These are phyloP conservation scores for Lachancea lanzarotensis DNA, from an alignment of 805 yeast genomes.

Conservation along the genomic window DNA sequence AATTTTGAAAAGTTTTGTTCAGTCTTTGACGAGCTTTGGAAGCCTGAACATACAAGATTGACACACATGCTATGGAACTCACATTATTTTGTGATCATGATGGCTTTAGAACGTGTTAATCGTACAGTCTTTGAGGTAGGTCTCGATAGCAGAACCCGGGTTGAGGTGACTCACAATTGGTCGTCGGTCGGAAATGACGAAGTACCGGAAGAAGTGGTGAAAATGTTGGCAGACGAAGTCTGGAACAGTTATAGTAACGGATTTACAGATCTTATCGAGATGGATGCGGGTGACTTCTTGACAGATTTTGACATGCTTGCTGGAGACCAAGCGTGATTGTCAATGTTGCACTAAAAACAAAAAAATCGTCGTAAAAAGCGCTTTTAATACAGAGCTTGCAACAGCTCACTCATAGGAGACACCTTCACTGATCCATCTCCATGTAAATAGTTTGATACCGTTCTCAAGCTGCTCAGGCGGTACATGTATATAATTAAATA, in stretches of 20 bases:
- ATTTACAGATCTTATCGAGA: slow-evolving; percentile 15
- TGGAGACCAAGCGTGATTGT: background rate
- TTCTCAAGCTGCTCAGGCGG: too few relatives aligned
- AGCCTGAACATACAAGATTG: slow-evolving; percentile 4
- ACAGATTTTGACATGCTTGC: slow-evolving; percentile 7
- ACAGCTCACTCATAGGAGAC: too few relatives aligned
- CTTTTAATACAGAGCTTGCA: too few relatives aligned
- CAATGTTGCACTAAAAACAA: too few relatives aligned
- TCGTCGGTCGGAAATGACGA: slow-evolving; percentile 11
- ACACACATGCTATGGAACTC: slow-evolving; percentile 5
- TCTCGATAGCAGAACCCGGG: slow-evolving; percentile 15
- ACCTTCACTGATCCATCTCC: too few relatives aligned
- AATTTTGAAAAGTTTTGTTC: slow-evolving; percentile 12
- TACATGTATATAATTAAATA: too few relatives aligned
- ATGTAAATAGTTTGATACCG: too few relatives aligned
- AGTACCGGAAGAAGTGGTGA: slow-evolving; percentile 11
- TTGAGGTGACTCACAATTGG: slow-evolving; percentile 14
- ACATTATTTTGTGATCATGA: slow-evolving; percentile 6
- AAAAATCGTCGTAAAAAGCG: too few relatives aligned
- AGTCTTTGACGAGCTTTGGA: slow-evolving; percentile 16
- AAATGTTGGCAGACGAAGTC: slow-evolving; percentile 19
- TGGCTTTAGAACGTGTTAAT: slow-evolving; percentile 22
- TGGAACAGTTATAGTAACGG: slow-evolving; percentile 21
- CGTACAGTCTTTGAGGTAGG: slow-evolving; percentile 18
- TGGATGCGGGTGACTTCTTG: slow-evolving; percentile 17